Percentiles rank a stretch among this genome's conserved stretches.
These are phyloP conservation scores for Barnettozyma sp. DNA, from an alignment of 805 yeast genomes.

Conservation along the genomic window DNA sequence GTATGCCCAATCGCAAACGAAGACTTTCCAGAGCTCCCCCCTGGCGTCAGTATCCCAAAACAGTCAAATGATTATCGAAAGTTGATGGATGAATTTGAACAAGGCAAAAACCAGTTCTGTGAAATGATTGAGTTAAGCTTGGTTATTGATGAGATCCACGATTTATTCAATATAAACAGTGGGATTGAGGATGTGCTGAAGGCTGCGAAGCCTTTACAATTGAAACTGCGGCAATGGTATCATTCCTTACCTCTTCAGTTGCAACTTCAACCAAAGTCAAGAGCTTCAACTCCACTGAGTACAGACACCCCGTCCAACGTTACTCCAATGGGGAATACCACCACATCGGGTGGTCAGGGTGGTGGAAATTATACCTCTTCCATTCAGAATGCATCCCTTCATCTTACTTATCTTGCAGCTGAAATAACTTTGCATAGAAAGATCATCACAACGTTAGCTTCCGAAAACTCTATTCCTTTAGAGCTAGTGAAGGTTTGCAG, in stretches of 20 bases:
- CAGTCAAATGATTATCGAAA: slow-evolving; percentile 20
- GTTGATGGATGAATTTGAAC: slow-evolving; percentile 47
- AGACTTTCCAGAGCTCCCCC: slow-evolving; percentile 71
- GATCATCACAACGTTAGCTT: slow-evolving; percentile 41
- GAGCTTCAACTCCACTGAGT: background rate
- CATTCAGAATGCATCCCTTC: slow-evolving; percentile 71
- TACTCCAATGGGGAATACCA: background rate
- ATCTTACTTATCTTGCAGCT: slow-evolving; percentile 81
- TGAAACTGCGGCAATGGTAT: slow-evolving; percentile 68
- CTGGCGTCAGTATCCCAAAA: slow-evolving; percentile 10
- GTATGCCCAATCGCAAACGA: slow-evolving; percentile 59
- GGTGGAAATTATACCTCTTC: slow-evolving; percentile 30
- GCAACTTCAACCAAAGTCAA: slow-evolving; percentile 31
- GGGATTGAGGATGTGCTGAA: slow-evolving; percentile 63
- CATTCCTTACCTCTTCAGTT: slow-evolving; percentile 59
- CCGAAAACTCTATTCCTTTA: slow-evolving; percentile 37
- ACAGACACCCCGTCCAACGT: background rate
- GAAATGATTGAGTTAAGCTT: slow-evolving; percentile 59
- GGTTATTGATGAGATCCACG: slow-evolving; percentile 65
- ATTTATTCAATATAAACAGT: slow-evolving; percentile 54
- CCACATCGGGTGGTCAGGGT: background rate
- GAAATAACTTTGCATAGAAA: slow-evolving; percentile 82
- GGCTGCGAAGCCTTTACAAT: slow-evolving; percentile 75
- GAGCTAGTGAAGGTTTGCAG: slow-evolving; percentile 66
- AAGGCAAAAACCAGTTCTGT: slow-evolving; percentile 63